phyloP scores from a whole-genome alignment of 2,329 filamentous ascomycete species.

The Fusarium liriodendri region DNA sequence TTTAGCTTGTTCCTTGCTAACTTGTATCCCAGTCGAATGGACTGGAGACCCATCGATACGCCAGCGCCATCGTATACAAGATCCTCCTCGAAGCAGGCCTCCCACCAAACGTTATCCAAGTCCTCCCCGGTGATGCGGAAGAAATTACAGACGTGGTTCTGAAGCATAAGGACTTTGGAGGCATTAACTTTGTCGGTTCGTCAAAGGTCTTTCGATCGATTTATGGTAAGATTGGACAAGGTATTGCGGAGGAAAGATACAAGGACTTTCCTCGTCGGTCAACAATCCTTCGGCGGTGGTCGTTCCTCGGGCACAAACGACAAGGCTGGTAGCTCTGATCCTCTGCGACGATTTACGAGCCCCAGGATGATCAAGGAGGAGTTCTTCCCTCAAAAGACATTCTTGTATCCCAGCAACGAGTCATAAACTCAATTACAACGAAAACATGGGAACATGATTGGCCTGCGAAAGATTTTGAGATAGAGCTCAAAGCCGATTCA shows the following conservation, averaged over 20 bases:
- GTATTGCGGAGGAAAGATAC: not conserved
- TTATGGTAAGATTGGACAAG: conserved; percentile 29
- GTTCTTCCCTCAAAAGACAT: conserved; percentile 52
- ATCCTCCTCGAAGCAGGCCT: conserved; percentile 54
- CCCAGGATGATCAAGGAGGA: conserved; percentile 75
- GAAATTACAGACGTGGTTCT: conserved; percentile 46
- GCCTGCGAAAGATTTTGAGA: not conserved
- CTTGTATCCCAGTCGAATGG: not conserved
- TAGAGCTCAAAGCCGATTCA: not conserved
- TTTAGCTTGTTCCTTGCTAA: not conserved
- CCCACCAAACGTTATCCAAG: conserved; percentile 50
- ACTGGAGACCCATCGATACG: conserved; percentile 23
- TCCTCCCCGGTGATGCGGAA: conserved; percentile 51
- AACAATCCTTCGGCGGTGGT: conserved; percentile 74
- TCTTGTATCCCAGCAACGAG: conserved; percentile 2
- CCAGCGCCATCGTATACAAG: conserved; percentile 49
- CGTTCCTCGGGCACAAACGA: conserved; percentile 74
- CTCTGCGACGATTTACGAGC: conserved; percentile 69
- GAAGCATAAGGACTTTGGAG: not conserved
- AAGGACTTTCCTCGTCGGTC: conserved; percentile 56
- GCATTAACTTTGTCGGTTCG: not conserved
- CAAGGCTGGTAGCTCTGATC: conserved; percentile 69
- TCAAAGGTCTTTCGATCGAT: not conserved
- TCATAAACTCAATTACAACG: not conserved
- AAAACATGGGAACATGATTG: not conserved